Base-by-base conservation (phyloP, 1,284 basidiomycete species). In the Rhodotorula sp. region DNA sequence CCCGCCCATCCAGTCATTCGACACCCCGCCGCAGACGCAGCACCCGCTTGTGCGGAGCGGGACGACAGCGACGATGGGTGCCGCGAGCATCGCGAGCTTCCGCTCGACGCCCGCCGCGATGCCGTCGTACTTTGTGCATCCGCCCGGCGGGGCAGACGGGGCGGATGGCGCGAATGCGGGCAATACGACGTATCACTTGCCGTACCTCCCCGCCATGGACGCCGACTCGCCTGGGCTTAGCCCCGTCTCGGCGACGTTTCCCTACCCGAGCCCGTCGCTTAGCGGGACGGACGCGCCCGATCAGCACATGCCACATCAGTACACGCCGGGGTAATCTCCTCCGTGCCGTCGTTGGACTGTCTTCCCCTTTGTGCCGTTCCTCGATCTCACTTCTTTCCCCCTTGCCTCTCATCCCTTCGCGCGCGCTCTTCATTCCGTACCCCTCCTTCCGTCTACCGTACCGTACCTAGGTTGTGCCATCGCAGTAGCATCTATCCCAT, bases 61-160 rank as follows among this genome's bases (percentile, higher is more conserved):
- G 27, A 46, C 66, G 53, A 32, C 59, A 15, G 44, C 27, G 17
- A 46, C 66, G 46, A n/a, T 54, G 19, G 60, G 54, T 25, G 58
- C 36, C 22, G 70, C 66, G 1, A 62, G 59, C 48, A 62, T 72
- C 55, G 63, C 66, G n/a, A 68, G 62, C 39, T 64, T 65, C 37
- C 67, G 69, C 48, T 76, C 74, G 50, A 61, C 66, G 57, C 72
- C 74, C 21, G 57, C 51, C 13, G 57, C 60, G 1, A 70, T 72
- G 41, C 73, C 70, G 12, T 65, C 67, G 4, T 71, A 75, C 56
- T 67, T 75, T 46, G 59, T 54, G 22, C 32, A 55, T n/a, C 59
- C 32, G 37, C 41, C 44, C 10, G 44, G 54, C 32, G 44, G 44
- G 27, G 53, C 21, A 9, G 25, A 17, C 2, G 32, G 29, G 13